A percentile compares a stretch with the other conserved stretches of the same genome.
These are phyloP conservation scores for Colletotrichum camelliae DNA, from an alignment of 2,329 filamentous ascomycete genomes.

Conservation along the genomic window DNA sequence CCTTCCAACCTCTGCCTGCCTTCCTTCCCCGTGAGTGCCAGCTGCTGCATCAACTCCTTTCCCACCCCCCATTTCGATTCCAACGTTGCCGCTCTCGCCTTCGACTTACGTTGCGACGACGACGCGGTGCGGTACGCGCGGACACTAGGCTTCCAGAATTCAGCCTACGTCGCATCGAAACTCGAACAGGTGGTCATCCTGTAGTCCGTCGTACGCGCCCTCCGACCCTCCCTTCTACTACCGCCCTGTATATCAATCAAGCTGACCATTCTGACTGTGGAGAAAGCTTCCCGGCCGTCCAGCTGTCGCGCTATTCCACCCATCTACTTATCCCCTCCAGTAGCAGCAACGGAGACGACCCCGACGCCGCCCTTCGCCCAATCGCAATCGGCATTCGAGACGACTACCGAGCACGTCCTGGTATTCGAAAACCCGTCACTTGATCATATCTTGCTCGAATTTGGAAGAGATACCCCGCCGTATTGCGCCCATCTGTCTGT, in stretches of 20 bases:
- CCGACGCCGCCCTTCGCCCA: neutral
- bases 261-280: slow-evolving; percentile 3
- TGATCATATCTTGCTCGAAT: neutral
- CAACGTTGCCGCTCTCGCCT: neutral
- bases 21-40: slow-evolving; percentile 1
- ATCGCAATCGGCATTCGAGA: neutral
- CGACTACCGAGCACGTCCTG: neutral
- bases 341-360: neutral
- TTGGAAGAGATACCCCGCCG: neutral
- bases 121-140: slow-evolving; percentile 21
- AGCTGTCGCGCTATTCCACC: slow-evolving; percentile 12
- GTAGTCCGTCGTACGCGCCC: neutral
- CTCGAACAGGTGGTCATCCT: slow-evolving; percentile 12
- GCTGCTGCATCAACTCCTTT: neutral
- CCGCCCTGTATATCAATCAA: slow-evolving; percentile 3
- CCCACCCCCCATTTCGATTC: neutral
- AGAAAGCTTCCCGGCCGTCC: neutral
- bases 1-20: neutral
- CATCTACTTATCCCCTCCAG: neutral
- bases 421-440: slow-evolving; percentile 3
- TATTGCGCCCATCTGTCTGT: neutral
- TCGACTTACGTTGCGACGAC: neutral
- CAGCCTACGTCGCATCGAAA: neutral
- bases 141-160: slow-evolving; percentile 5
- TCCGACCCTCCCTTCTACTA: neutral